Percentiles rank a stretch among this genome's conserved stretches.
Conservation (phyloP, 2,329 filamentous ascomycete species). For the Neofusicoccum laricinum region DNA sequence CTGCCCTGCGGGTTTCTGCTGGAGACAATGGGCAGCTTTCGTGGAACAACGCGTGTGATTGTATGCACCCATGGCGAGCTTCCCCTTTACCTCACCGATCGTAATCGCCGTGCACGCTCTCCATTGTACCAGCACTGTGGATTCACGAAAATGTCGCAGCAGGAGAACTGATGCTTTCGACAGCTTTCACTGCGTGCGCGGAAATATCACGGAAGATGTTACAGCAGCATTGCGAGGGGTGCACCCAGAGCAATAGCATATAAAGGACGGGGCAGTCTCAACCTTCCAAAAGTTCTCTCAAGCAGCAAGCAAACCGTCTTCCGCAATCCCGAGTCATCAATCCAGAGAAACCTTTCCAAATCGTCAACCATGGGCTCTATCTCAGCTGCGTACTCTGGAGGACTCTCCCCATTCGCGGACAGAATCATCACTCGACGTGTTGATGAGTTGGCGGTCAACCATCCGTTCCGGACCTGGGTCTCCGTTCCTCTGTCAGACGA, state of each 20-base stretch:
- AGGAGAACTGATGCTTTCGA: not conserved
- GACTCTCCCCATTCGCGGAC: constrained; percentile 11
- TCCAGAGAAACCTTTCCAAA: not conserved
- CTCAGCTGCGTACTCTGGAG: not conserved
- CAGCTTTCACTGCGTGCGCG: constrained; percentile 4
- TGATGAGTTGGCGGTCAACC: constrained; percentile 4
- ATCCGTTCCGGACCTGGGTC: constrained; percentile 10
- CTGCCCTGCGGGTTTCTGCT: not conserved
- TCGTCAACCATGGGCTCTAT: constrained; percentile 8
- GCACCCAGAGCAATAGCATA: not conserved
- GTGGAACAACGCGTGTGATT: not conserved
- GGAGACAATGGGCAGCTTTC: not conserved
- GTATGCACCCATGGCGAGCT: not conserved
- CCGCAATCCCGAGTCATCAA: not conserved
- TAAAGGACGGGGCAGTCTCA: not conserved
- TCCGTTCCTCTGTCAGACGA: constrained; percentile 5
- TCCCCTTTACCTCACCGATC: constrained; percentile 1
- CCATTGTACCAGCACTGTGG: not conserved
- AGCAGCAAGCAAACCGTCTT: not conserved
- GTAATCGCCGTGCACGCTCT: not conserved
- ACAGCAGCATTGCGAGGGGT: not conserved
- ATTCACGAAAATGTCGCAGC: constrained; percentile 6
- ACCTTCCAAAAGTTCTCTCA: not conserved
- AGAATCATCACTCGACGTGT: constrained; percentile 8
- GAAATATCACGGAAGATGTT: not conserved